Evolutionary conservation across 1,139 yeast genomes (phyloP), one percentile per base, ranked within the genome.

Genomic region (Geotrichum cucujoidarum): DNA sequence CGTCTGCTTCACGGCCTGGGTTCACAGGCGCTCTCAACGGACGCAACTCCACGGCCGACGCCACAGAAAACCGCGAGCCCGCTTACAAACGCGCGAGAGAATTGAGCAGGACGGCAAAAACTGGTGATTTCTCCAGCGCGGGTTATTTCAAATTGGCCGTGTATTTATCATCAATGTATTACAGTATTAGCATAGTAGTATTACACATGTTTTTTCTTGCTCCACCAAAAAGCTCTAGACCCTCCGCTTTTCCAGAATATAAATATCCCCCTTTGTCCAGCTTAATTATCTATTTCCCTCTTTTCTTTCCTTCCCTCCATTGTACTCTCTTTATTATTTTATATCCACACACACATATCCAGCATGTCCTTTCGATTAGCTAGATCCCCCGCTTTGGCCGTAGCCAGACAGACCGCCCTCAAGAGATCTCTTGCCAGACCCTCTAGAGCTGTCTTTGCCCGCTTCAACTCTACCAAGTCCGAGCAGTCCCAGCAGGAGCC

Each of bases 391-490:
- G 46, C 46, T 7, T 32, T 42, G 39, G 44, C 42, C 21, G 10
- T 34, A 34, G 45, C 43, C 16, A 30, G 43, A 18, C 43, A 39
- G 43, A 35, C 45, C n/a, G 33, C 47, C 27, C 48, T 42, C 20
- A 42, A 34, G 34, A 42, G 38, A 33, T 20, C 29, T 18, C 22
- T 44, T 45, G 40, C 45, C 13, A 29, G 38, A 31, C 37, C 47
- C 38, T 16, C 47, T 16, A 40, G 37, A 18, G 22, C 41, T 21
- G 24, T 43, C 21, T 45, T 48, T 20, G 40, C 39, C 16, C 52
- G 57, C 27, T 46, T 49, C 50, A 52, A 55, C 29, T 50, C 57
- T 18, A 41, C 56, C 16, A 33, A 50, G 8, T 37, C 54, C 11
- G 21, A 38, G 20, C 27, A 48, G 17, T 52, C 56, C 5, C 49